Percentiles rank a stretch among this genome's conserved stretches.
Evolutionary conservation across 2,329 filamentous ascomycete genomes (phyloP).

Genomic region (Aspergillus jensenii): DNA sequence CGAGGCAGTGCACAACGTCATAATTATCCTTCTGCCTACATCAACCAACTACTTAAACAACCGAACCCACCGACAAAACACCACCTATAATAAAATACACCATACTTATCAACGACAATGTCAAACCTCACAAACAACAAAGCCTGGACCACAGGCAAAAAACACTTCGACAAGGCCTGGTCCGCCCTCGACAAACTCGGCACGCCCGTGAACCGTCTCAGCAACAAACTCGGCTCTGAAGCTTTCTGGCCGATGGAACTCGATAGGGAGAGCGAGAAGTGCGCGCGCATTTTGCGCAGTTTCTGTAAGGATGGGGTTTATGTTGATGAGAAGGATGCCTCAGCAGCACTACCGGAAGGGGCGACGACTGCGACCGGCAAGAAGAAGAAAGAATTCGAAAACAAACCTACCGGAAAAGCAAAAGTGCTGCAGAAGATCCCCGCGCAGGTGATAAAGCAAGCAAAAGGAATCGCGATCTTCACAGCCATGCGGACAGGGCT

Average conservation of each 20-base stretch:
- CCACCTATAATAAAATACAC: neutral
- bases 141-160: slow-evolving; percentile 45
- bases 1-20: too few relatives aligned
- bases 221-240: slow-evolving; percentile 77
- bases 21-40: too few relatives aligned
- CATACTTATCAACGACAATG: neutral
- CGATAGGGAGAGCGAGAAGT: slow-evolving; percentile 88
- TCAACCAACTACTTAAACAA: too few relatives aligned
- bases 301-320: slow-evolving; percentile 82
- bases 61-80: too few relatives aligned
- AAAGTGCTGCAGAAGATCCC: slow-evolving; percentile 80
- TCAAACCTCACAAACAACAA: neutral
- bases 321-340: slow-evolving; percentile 41
- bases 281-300: slow-evolving; percentile 80
- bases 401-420: slow-evolving; percentile 60
- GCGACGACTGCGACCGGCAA: neutral
- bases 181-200: slow-evolving; percentile 66
- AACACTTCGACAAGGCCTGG: slow-evolving; percentile 73
- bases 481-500: slow-evolving; percentile 92
- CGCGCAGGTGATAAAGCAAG: slow-evolving; percentile 78
- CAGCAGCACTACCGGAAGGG: neutral
- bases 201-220: slow-evolving; percentile 73
- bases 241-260: slow-evolving; percentile 82
- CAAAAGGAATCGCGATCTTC: slow-evolving; percentile 87
- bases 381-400: slow-evolving; percentile 33